Conservation (phyloP, 176 grass and related monocot species). For the Phoenix roebelenii region DNA sequence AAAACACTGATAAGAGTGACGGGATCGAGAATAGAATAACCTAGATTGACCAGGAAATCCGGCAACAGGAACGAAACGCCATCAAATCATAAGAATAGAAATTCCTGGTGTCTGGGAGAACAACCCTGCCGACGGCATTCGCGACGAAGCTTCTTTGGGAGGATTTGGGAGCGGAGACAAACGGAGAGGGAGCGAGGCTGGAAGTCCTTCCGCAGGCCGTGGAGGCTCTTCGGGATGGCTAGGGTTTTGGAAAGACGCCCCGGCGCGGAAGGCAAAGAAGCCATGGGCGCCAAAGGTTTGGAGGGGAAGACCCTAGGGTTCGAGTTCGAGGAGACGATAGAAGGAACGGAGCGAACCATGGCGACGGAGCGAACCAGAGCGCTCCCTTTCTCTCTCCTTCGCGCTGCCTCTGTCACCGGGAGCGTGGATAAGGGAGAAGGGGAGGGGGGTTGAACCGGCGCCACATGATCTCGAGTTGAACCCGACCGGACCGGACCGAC, state of each 20-base stretch:
- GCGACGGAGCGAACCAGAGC: neutral
- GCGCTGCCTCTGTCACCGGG: neutral
- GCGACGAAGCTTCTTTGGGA: slow-evolving; percentile 33
- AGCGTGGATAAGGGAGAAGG: neutral
- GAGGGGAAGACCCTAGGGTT: slow-evolving; percentile 6
- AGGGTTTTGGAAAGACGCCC: slow-evolving; percentile 2
- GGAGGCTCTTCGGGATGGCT: slow-evolving; percentile 18
- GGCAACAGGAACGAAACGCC: too few species aligned
- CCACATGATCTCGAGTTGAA: neutral
- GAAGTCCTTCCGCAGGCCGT: slow-evolving; percentile 17
- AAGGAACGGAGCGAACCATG: slow-evolving; percentile 44
- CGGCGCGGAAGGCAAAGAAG: neutral
- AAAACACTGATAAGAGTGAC: too few species aligned
- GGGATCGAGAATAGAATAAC: too few species aligned
- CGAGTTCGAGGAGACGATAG: slow-evolving; percentile 22
- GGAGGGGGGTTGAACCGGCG: neutral
- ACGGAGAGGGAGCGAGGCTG: slow-evolving; percentile 15
- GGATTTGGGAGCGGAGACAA: slow-evolving; percentile 32
- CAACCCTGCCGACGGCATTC: slow-evolving; percentile 36
- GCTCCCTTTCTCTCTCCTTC: neutral
- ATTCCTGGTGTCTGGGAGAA: neutral
- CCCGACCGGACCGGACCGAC: too few species aligned
- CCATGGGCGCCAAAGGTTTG: slow-evolving; percentile 14
- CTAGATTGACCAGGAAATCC: too few species aligned
- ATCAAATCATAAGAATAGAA: too few species aligned